Conservation (phyloP, 805 yeast genomes). For the Dipodascus albidus region DNA sequence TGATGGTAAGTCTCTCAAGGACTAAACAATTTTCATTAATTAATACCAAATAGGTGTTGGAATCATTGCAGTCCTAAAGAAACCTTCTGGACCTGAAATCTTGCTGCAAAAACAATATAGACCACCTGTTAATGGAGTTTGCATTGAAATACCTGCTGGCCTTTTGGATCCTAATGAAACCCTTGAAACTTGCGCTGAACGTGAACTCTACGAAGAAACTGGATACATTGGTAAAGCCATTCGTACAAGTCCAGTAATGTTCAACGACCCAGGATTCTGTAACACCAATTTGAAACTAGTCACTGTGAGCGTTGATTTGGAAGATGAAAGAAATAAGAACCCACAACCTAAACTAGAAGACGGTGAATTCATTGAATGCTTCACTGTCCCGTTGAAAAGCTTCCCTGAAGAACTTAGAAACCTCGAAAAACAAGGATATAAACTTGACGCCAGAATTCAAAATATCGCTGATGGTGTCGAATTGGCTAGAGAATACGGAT, state of each 20-base stretch:
- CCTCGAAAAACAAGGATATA: constrained; percentile 54
- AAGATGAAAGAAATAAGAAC: constrained; percentile 48
- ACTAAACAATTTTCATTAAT: too few relatives aligned
- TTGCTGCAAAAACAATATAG: constrained; percentile 83
- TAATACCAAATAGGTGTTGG: too few relatives aligned
- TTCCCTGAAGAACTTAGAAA: constrained; percentile 44
- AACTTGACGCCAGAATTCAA: constrained; percentile 78
- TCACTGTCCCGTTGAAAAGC: constrained; percentile 45
- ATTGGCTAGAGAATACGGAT: constrained; percentile 31
- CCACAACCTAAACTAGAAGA: constrained; percentile 78
- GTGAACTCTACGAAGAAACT: constrained; percentile 87
- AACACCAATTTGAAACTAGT: constrained; percentile 80
- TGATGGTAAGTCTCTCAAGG: constrained; percentile 66
- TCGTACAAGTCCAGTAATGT: constrained; percentile 37
- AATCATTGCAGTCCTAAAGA: constrained; percentile 53
- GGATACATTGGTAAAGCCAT: constrained; percentile 68
- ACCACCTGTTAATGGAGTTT: constrained; percentile 82
- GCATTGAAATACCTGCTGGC: constrained; percentile 94
- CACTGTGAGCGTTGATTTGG: constrained; percentile 63
- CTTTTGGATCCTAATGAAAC: constrained; percentile 76
- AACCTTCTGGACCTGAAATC: constrained; percentile 37
- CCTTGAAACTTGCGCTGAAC: constrained; percentile 65
- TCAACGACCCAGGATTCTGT: constrained; percentile 79
- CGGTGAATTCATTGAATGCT: constrained; percentile 85
- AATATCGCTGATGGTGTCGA: constrained; percentile 75